phyloP scores from a whole-genome alignment of 2,329 filamentous ascomycete species.

The Proliferodiscus dingleyae region DNA sequence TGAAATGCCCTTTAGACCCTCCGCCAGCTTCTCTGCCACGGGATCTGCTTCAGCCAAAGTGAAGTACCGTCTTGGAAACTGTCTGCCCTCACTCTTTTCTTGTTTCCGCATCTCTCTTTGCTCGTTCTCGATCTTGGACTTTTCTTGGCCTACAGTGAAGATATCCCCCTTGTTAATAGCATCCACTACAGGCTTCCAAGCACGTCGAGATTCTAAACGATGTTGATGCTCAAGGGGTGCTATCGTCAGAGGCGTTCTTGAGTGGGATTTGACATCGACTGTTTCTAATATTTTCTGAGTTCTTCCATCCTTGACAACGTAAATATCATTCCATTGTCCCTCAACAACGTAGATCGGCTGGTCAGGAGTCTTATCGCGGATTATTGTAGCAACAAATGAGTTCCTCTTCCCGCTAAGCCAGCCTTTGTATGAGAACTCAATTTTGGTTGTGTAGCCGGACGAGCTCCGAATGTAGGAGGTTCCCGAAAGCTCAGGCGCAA shows the following conservation, averaged over 20 bases:
- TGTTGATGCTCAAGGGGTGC: constrained; percentile 74
- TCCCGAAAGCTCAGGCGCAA: constrained; percentile 86
- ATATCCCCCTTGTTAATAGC: constrained; percentile 79
- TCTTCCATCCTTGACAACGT: constrained; percentile 66
- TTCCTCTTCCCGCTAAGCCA: constrained; percentile 97
- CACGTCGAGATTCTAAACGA: constrained; percentile 78
- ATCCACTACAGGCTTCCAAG: constrained; percentile 79
- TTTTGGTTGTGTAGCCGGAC: constrained; percentile 78
- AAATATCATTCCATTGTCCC: constrained; percentile 83
- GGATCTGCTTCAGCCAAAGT: constrained; percentile 43
- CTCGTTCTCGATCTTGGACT: constrained; percentile 83
- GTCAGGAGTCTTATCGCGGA: constrained; percentile 62
- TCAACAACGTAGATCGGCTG: constrained; percentile 73
- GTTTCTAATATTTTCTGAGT: constrained; percentile 49
- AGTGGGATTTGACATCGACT: constrained; percentile 52
- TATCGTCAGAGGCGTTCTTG: constrained; percentile 63
- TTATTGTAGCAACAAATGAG: constrained; percentile 72
- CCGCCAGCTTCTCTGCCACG: constrained; percentile 38
- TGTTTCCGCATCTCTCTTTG: constrained; percentile 72
- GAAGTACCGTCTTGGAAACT: constrained; percentile 85
- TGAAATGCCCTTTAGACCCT: constrained; percentile 29
- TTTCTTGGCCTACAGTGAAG: constrained; percentile 71
- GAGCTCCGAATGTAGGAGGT: constrained; percentile 80
- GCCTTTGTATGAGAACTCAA: constrained; percentile 88
- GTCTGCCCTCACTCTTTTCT: constrained; percentile 65